Conservation (phyloP, 1,284 basidiomycete species). For the Tilletia setariae region DNA sequence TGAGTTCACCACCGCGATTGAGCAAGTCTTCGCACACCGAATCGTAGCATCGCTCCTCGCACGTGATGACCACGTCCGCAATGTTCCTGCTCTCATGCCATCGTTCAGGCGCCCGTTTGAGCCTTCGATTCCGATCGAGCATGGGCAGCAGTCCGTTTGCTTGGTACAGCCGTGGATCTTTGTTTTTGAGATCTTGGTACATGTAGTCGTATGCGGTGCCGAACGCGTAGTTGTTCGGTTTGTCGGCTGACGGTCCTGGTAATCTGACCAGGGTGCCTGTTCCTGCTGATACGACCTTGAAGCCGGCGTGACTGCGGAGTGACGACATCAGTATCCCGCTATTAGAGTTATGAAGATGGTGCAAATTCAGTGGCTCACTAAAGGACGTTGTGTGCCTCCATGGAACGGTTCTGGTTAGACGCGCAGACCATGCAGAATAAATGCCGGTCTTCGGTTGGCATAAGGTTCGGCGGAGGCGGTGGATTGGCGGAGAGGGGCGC, state of each 20-base stretch:
- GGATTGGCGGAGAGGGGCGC: conserved; percentile 14
- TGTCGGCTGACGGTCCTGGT: conserved; percentile 92
- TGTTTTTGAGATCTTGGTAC: conserved; percentile 81
- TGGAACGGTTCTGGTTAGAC: conserved; percentile 96
- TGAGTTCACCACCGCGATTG: conserved; percentile 81
- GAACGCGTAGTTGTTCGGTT: conserved; percentile 94
- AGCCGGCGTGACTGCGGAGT: conserved; percentile 67
- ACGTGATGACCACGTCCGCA: conserved; percentile 95
- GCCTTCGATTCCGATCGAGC: conserved; percentile 89
- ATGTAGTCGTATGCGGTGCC: conserved; percentile 98
- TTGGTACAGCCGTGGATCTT: conserved; percentile 81
- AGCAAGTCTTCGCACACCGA: conserved; percentile 96
- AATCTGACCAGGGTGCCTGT: conserved; percentile 95
- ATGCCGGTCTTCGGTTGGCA: conserved; percentile 12
- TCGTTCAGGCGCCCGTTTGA: conserved; percentile 89
- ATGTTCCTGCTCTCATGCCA: conserved; percentile 88
- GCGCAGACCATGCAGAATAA: conserved; percentile 97
- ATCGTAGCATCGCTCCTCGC: conserved; percentile 98
- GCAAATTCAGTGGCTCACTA: conserved; percentile 47
- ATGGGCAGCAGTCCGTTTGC: conserved; percentile 94
- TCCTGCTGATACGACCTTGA: conserved; percentile 86
- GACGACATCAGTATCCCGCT: neutral
- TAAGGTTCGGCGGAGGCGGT: conserved; percentile 10
- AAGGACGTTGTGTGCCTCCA: conserved; percentile 94
- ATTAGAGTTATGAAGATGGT: neutral